Evolutionary conservation across 2,329 filamentous ascomycete genomes (phyloP).

Genomic region (Botrytis squamosa): DNA sequence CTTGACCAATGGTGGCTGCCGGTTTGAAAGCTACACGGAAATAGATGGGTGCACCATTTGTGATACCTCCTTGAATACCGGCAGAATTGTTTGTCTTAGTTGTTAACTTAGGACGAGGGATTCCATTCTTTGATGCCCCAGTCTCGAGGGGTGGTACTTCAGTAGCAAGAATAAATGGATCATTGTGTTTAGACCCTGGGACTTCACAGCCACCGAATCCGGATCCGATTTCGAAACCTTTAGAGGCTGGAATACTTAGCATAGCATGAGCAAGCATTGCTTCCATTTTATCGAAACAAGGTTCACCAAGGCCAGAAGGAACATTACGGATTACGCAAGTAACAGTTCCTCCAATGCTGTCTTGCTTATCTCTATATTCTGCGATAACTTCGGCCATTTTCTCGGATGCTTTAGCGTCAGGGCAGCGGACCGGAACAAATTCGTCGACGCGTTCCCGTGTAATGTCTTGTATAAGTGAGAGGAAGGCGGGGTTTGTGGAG

Average conservation of each 20-base stretch:
- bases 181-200: slow-evolving; percentile 87
- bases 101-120: slow-evolving; percentile 61
- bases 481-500: slow-evolving; percentile 75
- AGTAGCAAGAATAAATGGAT: slow-evolving; percentile 67
- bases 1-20: slow-evolving; percentile 86
- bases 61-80: slow-evolving; percentile 92
- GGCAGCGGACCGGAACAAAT: slow-evolving; percentile 85
- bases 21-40: slow-evolving; percentile 96
- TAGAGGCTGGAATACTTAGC: slow-evolving; percentile 91
- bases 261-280: slow-evolving; percentile 89
- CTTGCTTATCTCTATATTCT: slow-evolving; percentile 71
- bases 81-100: slow-evolving; percentile 95
- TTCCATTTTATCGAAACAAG: slow-evolving; percentile 93
- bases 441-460: slow-evolving; percentile 75
- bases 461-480: slow-evolving; percentile 69
- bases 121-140: slow-evolving; percentile 46
- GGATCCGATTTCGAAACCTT: slow-evolving; percentile 93
- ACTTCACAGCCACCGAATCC: slow-evolving; percentile 87
- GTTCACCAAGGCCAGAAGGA: slow-evolving; percentile 85
- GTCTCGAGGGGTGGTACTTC: slow-evolving; percentile 45
- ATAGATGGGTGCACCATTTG: slow-evolving; percentile 90
- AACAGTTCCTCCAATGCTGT: slow-evolving; percentile 93
- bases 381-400: slow-evolving; percentile 80
- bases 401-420: slow-evolving; percentile 60
- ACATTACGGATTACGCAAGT: slow-evolving; percentile 89